Evolutionary conservation across 345 rosid species (phyloP), one percentile per base, ranked within the genome.

Genomic region (Punica granatum): DNA sequence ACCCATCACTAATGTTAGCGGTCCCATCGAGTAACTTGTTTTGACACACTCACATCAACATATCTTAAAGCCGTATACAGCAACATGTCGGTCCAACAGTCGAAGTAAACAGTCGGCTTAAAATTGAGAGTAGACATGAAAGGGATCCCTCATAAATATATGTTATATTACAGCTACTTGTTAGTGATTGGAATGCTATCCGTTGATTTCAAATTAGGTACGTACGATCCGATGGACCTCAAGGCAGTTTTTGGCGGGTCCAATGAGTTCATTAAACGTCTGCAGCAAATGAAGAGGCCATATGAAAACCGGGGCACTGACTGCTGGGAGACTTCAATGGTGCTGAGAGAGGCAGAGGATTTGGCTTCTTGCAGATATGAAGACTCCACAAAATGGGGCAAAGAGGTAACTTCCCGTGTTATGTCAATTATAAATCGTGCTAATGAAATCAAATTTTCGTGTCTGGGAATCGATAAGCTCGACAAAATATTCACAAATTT

Each of bases 361-460:
- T 42, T 84, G 43, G 81, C 81, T 49, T 68, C 84, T 6, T 77
- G 84, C 32, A 36, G 53, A 7, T 79, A 78, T 5, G 81, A 79
- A 64, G 37, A 31, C 13, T 65, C 71, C 48, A 72, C 82, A 25
- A 15, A 35, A 70, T 82, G 88, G 88, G 86, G 86, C 25, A 34
- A 68, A 65, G 30, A 79, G 81, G 88, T 61, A 74, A 33, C 73
- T 37, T 37, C 6, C 23, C n/a, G n/a, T n/a, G n/a, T n/a, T 4
- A 37, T 37, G 11, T 37, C 41, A 11, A 5, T 4, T 37, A 4
- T 37, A 37, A 37, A 37, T 37, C 41, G 11, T 37, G 41, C 41
- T 11, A 37, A 37, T 37, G 11, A 4, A 37, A 37, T 11, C 41
- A 13, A n/a, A 53, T 53, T 3, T 53, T 56, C 19, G 15, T 25